Evolutionary conservation across 1,284 basidiomycete genomes (phyloP).

Genomic region (Apiotrichum akiyoshidainum): DNA sequence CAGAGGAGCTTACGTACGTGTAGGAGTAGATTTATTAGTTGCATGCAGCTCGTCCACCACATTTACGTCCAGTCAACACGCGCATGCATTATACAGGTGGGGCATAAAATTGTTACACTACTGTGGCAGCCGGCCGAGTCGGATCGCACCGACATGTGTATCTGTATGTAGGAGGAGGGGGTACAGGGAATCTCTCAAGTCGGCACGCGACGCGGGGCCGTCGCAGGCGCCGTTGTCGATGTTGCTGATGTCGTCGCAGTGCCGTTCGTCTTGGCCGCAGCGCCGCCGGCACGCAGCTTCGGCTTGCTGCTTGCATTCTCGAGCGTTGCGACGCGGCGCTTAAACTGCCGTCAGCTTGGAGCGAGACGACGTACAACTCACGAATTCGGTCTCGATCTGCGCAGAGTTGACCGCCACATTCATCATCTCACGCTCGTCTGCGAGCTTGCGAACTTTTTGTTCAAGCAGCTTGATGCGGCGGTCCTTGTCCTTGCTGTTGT

Average conservation of each 20-base stretch:
- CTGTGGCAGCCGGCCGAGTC: not conserved
- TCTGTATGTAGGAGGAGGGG: too few relatives aligned
- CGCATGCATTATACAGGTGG: not conserved
- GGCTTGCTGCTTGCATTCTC: not conserved
- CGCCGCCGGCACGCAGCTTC: too few relatives aligned
- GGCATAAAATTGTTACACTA: conserved; percentile 3
- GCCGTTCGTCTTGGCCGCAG: too few relatives aligned
- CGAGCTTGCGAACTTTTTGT: conserved; percentile 6
- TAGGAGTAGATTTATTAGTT: not conserved
- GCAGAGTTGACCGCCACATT: conserved; percentile 1
- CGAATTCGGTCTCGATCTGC: conserved; percentile 5
- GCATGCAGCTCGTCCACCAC: not conserved
- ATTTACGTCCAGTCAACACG: not conserved
- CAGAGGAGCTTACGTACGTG: not conserved
- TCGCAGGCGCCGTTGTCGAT: not conserved
- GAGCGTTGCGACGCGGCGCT: not conserved
- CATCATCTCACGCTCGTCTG: conserved; percentile 2
- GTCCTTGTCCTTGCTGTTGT: conserved; percentile 2
- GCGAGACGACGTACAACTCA: not conserved
- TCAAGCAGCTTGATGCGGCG: conserved; percentile 4
- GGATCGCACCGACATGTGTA: too few relatives aligned
- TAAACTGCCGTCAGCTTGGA: not conserved
- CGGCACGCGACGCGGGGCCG: not conserved
- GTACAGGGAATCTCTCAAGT: not conserved
- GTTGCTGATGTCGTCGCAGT: too few relatives aligned